These are phyloP conservation scores for Coemansia sp. DNA, from an alignment of 192 early-diverging fungal species.

Conservation along the genomic window DNA sequence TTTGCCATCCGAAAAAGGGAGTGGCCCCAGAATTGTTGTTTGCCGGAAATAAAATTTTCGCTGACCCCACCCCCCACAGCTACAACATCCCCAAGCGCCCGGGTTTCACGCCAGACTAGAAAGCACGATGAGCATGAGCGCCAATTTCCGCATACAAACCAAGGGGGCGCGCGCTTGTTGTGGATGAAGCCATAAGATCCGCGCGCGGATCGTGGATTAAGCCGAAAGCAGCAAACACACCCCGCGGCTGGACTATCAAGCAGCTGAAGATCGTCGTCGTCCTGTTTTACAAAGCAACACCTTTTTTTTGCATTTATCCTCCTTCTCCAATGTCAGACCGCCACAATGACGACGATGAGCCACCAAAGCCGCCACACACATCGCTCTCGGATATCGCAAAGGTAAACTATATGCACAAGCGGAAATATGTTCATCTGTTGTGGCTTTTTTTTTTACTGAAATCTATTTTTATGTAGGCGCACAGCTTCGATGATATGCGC, in stretches of 20 bases:
- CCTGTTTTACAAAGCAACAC: not conserved
- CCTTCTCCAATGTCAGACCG: not conserved
- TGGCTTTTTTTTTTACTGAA: not conserved
- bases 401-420: constrained; percentile 9
- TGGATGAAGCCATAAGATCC: not conserved
- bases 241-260: no score
- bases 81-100: not conserved
- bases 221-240: not conserved
- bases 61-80: not conserved
- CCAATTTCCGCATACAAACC: not conserved
- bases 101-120: not conserved
- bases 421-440: constrained; percentile 1
- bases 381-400: constrained; percentile 25
- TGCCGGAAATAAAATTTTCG: not conserved
- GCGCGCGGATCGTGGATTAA: not conserved
- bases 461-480: constrained; percentile 31
- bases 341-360: constrained; percentile 6
- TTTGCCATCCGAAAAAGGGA: not conserved
- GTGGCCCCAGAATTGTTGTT: no score
- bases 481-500: constrained; percentile 21
- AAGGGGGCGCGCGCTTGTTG: no score
- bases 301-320: not conserved
- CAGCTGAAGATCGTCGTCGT: not conserved
- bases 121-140: constrained; percentile 7
- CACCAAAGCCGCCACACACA: constrained; percentile 20